Evolutionary conservation across 805 yeast species (phyloP), one percentile per base, ranked within the genome.

Genomic region (Suhomyces sp.): DNA sequence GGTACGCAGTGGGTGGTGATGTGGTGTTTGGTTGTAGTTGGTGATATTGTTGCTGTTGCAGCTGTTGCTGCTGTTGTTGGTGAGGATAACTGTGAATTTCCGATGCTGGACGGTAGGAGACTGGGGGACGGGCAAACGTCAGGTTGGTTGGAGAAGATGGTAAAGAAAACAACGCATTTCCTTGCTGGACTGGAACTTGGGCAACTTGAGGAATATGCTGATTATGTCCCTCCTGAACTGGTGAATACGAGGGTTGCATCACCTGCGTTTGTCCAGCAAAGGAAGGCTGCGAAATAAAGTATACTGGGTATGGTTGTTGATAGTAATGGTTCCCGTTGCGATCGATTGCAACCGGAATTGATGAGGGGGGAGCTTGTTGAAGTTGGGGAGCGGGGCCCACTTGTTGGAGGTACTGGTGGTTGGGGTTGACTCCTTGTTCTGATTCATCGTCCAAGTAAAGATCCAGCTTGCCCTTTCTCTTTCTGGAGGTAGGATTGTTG

Each of bases 401-500:
- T 28, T 9, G 22, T 14, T 14, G 19, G 10, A 10, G 13, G 17
- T 12, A 9, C 6, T 16, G 19, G 23, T 29, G 24, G 13, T 20
- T 19, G 8, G 29, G 2, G 20, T 15, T 26, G n/a, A n/a, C n/a
- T 26, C 29, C 29, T 20, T 26, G 29, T 13, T 15, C n/a, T 13
- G 27, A 25, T 14, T 33, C 31, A 9, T 35, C 39, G 14, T 26
- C 43, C 16, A 31, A 9, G 10, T 17, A 20, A 17, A 21, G 11
- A 17, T 33, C 42, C 33, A 19, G 21, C 17, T 37, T 38, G 36
- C 63, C 72, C 54, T 79, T 75, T 50, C 83, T 79, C 54, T 82
- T 72, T 37, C 81, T 53, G 19, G 83, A 76, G 36, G 78, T 77
- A 12, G 88, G 85, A 47, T 82, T 82, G 16, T 80, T 77, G 55